These are phyloP conservation scores for Nicotiana undulata DNA, from an alignment of 257 asterid species.

Conservation along the genomic window DNA sequence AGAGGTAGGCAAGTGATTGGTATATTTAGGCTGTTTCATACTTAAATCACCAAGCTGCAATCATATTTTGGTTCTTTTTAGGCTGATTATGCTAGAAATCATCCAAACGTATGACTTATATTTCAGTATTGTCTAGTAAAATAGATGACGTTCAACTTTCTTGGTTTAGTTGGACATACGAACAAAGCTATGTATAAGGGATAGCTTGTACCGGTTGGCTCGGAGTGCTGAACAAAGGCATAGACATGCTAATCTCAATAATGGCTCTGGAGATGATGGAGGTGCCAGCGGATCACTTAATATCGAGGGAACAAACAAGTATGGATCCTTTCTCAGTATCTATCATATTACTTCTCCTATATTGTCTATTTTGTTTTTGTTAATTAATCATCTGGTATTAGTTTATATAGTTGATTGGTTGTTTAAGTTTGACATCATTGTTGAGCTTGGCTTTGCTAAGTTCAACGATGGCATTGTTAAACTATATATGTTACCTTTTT, in stretches of 20 bases:
- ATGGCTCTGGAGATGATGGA: constrained; percentile 32
- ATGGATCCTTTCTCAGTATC: constrained; percentile 1
- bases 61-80: neutral
- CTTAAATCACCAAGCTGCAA: neutral
- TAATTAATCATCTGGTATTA: neutral
- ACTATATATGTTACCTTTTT: no score
- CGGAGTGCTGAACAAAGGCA: constrained; percentile 78
- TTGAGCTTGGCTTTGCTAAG: neutral
- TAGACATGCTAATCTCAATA: constrained; percentile 23
- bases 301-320: constrained; percentile 52
- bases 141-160: constrained; percentile 9
- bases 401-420: neutral
- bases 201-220: constrained; percentile 86
- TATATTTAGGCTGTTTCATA: neutral
- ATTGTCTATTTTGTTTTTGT: neutral
- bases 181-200: constrained; percentile 86
- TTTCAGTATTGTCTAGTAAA: neutral
- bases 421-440: neutral
- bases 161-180: constrained; percentile 66
- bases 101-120: neutral
- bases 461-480: neutral
- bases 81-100: neutral
- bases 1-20: neutral
- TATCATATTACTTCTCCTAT: neutral
- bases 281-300: constrained; percentile 33